These are phyloP conservation scores for Drosera capensis DNA, from an alignment of 148 eudicot species.

Conservation along the genomic window DNA sequence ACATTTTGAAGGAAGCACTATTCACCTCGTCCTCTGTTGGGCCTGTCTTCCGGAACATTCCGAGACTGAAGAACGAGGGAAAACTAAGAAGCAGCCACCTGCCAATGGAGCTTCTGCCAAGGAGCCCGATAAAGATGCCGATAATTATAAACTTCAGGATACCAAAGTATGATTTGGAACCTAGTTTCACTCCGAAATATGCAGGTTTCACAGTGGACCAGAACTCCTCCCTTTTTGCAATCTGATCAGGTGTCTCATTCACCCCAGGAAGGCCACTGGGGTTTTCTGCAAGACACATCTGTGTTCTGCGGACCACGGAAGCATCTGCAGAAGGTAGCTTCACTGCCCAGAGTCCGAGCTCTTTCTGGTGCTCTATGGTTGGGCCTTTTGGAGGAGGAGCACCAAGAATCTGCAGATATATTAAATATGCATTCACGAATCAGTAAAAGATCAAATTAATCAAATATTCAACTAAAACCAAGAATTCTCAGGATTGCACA, in stretches of 20 bases:
- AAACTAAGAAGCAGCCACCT: conserved; percentile 66
- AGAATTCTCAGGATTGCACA: too few species aligned
- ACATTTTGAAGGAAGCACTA: conserved; percentile 81
- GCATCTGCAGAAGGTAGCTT: conserved; percentile 81
- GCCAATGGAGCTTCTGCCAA: conserved; percentile 42
- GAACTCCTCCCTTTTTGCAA: conserved; percentile 38
- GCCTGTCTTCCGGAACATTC: conserved; percentile 59
- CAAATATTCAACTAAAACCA: too few species aligned
- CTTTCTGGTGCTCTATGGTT: conserved; percentile 52
- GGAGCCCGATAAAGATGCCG: conserved; percentile 46
- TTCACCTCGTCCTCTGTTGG: conserved; percentile 75
- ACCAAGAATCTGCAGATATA: conserved; percentile 57
- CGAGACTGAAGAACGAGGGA: conserved; percentile 71
- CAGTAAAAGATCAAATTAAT: too few species aligned
- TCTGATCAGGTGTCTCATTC: conserved; percentile 42
- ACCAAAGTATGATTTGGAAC: conserved; percentile 40
- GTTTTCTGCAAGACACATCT: conserved; percentile 40
- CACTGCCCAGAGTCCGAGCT: conserved; percentile 69
- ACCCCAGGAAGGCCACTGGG: conserved; percentile 60
- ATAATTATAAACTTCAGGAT: conserved; percentile 26
- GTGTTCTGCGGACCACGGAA: conserved; percentile 65
- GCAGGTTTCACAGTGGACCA: conserved; percentile 82
- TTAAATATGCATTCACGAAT: too few species aligned
- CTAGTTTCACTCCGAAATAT: conserved; percentile 74
- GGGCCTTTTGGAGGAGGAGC: conserved; percentile 58